A percentile compares a stretch with the other conserved stretches of the same genome.
phyloP scores from a whole-genome alignment of 2,329 filamentous ascomycete genomes.

The Alternaria panax region DNA sequence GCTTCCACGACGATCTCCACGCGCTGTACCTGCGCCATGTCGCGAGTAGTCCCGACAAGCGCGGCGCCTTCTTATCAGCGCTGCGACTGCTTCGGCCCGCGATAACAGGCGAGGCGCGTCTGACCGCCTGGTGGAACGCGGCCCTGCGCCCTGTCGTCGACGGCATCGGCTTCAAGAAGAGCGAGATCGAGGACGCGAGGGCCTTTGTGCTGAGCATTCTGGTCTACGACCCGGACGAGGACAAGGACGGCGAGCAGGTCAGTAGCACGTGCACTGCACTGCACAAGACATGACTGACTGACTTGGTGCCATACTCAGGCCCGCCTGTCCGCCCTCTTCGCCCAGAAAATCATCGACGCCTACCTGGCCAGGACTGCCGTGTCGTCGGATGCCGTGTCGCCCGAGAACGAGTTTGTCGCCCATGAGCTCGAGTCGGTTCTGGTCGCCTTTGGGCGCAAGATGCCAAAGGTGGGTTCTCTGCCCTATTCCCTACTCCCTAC shows the following conservation, averaged over 20 bases:
- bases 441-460: conserved; percentile 68
- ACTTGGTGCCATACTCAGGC: too few relatives aligned
- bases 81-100: conserved; percentile 70
- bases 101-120: conserved; percentile 67
- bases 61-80: conserved; percentile 73
- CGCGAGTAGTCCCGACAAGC: conserved; percentile 62
- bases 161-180: conserved; percentile 67
- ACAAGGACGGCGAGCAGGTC: conserved; percentile 58
- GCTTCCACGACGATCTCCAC: conserved; percentile 76
- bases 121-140: conserved; percentile 76
- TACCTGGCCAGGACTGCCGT: conserved; percentile 54
- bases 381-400: conserved; percentile 48
- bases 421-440: conserved; percentile 62
- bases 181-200: conserved; percentile 68
- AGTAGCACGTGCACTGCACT: too few relatives aligned
- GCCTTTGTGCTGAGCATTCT: conserved; percentile 71
- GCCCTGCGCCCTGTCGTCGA: conserved; percentile 65
- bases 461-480: conserved; percentile 62
- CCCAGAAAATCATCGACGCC: conserved; percentile 59
- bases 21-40: conserved; percentile 72
- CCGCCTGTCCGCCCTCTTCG: conserved; percentile 59
- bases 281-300: too few relatives aligned
- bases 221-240: conserved; percentile 66
- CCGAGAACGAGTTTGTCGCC: conserved; percentile 57
- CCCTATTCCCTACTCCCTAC: too few relatives aligned